phyloP scores from a whole-genome alignment of 2,329 filamentous ascomycete species.

The Dactylellina sp. region DNA sequence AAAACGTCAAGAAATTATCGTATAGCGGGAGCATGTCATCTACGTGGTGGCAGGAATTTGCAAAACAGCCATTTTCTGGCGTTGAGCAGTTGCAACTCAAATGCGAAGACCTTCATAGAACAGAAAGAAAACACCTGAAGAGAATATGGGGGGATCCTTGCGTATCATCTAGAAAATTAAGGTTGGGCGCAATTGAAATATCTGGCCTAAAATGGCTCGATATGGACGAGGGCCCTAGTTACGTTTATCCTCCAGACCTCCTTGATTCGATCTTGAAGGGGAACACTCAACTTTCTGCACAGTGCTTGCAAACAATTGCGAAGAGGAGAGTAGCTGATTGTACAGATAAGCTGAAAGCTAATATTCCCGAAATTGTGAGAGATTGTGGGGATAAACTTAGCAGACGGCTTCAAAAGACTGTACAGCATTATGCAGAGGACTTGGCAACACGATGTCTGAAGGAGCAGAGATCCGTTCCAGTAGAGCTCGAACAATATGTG shows the following conservation, averaged over 20 bases:
- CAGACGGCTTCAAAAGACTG: neutral
- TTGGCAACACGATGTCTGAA: neutral
- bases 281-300: neutral
- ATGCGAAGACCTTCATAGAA: neutral
- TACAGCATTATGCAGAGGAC: neutral
- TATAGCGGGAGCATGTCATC: constrained; percentile 4
- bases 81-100: neutral
- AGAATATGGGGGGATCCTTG: neutral
- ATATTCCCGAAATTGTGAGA: neutral
- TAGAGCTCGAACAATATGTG: constrained; percentile 1
- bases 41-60: constrained; percentile 22
- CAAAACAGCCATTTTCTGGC: constrained; percentile 11
- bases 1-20: constrained; percentile 3
- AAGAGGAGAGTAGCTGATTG: neutral
- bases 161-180: neutral
- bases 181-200: neutral
- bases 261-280: neutral
- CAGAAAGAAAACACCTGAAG: neutral
- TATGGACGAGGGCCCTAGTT: neutral
- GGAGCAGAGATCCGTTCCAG: constrained; percentile 2
- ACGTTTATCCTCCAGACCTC: constrained; percentile 1
- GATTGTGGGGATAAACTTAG: neutral
- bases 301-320: neutral
- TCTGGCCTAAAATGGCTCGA: constrained; percentile 3
- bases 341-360: neutral